Evolutionary conservation across 2,329 filamentous ascomycete genomes (phyloP).

Genomic region (Neopestalotiopsis rosae): DNA sequence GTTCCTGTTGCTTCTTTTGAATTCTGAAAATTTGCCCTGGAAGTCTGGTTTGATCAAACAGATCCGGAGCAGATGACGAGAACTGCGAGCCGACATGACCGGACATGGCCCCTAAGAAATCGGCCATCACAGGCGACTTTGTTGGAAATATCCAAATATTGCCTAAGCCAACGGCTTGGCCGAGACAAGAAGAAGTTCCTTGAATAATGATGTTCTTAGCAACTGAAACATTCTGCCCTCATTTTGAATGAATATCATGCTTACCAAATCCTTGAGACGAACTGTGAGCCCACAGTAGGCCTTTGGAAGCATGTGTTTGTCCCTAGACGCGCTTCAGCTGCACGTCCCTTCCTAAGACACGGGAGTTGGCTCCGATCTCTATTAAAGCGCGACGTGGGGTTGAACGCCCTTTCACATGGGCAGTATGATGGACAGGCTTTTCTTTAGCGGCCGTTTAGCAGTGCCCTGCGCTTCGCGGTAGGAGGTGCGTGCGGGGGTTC

Average conservation of each 20-base stretch:
- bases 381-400: conserved; percentile 6
- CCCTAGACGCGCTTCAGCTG: not conserved
- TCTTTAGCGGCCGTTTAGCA: not conserved
- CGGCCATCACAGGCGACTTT: not conserved
- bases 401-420: conserved; percentile 5
- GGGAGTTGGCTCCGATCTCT: not conserved
- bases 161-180: not conserved
- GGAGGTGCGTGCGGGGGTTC: not conserved
- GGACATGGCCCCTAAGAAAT: not conserved
- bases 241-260: not conserved
- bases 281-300: not conserved
- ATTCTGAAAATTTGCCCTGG: conserved; percentile 48
- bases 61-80: conserved; percentile 25
- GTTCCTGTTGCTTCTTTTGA: conserved; percentile 50
- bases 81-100: conserved; percentile 20
- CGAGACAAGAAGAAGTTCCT: not conserved
- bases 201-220: not conserved
- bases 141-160: not conserved
- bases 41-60: conserved; percentile 41
- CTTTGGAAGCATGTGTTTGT: not conserved
- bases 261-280: not conserved
- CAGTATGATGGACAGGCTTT: not conserved
- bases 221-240: not conserved
- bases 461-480: not conserved
- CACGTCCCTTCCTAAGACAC: not conserved